Base-by-base conservation (phyloP, 1,284 basidiomycete genomes). In the Austroboletus sp. region DNA sequence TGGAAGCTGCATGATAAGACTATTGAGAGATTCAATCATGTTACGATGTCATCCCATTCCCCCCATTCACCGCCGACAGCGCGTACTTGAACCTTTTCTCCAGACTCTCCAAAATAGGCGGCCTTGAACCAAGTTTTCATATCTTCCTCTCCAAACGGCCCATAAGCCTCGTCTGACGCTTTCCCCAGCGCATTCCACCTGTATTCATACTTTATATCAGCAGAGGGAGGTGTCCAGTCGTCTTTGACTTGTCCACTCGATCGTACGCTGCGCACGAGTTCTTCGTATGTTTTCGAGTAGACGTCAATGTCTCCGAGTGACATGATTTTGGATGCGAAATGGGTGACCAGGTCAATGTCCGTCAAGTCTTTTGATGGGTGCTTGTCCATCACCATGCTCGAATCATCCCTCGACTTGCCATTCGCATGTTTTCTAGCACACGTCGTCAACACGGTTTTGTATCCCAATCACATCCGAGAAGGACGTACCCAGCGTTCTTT, bases 221-320 rank as follows among this genome's bases (percentile, higher is more conserved):
- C 78, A n/a, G 85, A 86, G 1, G 83, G 82, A 11, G 89, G 85
- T 0, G 73, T 66, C 89, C 89, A 92, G 42, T 75, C 71, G 5
- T 71, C 60, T 36, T 79, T 73, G 36, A 91, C 85, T 29, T 70
- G 71, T 23, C 85, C 86, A 11, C 84, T 78, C 1, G 78, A 72
- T 21, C 86, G 78, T 11, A 91, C 76, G 35, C 74, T 71, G 46
- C 85, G 82, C 10, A 92, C 78, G 45, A 92, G 74, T 57, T 87
- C 82, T 58, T 90, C 88, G 62, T 89, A 89, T 0, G 85, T 85
- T 62, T 78, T 82, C 29, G 81, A 85, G 67, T 92, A 92, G 45
- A 92, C 78, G 55, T 92, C 89, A 12, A 75, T 73, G 51, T 92
- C 87, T 26, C 87, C 88, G 17, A 89, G 74, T 0, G 83, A 80